Conservation (phyloP, 2,329 filamentous ascomycete genomes). For the Leptographium procerum region DNA sequence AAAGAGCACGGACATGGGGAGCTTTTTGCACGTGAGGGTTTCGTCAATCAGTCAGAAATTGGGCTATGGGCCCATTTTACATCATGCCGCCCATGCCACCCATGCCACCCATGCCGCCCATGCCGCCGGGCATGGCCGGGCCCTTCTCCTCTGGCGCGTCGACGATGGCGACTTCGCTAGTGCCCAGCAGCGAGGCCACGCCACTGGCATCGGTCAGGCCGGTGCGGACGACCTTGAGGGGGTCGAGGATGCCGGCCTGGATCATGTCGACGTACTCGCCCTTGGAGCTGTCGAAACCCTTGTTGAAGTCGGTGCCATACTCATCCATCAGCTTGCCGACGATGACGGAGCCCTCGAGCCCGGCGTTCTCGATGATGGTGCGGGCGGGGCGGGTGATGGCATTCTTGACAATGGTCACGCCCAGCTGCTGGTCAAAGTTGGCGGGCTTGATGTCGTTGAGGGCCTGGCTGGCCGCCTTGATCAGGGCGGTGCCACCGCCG, state of each 20-base stretch:
- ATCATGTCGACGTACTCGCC: conserved; percentile 99
- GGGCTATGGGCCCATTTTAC: too few relatives aligned
- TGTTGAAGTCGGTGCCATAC: conserved; percentile 88
- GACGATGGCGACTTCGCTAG: conserved; percentile 95
- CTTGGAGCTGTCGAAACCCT: conserved; percentile 91
- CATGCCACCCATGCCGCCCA: conserved; percentile 49
- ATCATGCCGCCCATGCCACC: conserved; percentile 47
- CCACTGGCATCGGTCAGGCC: conserved; percentile 89
- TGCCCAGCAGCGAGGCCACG: conserved; percentile 92
- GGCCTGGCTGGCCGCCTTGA: conserved; percentile 91
- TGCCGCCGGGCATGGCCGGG: conserved; percentile 47
- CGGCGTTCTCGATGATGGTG: conserved; percentile 96
- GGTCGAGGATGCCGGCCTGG: conserved; percentile 87
- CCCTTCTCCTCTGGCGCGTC: conserved; percentile 93
- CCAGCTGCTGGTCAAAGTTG: conserved; percentile 99
- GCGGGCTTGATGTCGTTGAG: conserved; percentile 69
- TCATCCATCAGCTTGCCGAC: conserved; percentile 98
- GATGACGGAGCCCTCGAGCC: conserved; percentile 87
- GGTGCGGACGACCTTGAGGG: conserved; percentile 98
- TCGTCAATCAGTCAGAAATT: conserved; percentile 8
- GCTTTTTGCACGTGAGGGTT: not conserved
- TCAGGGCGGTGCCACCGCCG: conserved; percentile 92
- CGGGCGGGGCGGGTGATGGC: conserved; percentile 92
- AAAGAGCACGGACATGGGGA: too few relatives aligned
- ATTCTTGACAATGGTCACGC: conserved; percentile 94